These are phyloP conservation scores for Backusella psychrophila DNA, from an alignment of 192 early-diverging fungal genomes.

Conservation along the genomic window DNA sequence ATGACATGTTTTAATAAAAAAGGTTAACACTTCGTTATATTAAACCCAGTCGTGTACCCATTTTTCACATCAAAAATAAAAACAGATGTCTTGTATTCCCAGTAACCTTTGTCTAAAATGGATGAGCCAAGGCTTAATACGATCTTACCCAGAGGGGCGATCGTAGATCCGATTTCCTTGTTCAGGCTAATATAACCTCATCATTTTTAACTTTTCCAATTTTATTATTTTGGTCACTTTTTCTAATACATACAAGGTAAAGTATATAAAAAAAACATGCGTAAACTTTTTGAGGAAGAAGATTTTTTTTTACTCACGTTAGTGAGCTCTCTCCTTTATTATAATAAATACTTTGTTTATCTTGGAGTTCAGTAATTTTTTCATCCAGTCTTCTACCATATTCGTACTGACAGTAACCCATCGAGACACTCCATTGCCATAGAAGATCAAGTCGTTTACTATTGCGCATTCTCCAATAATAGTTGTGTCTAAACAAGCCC, in stretches of 20 bases:
- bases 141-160: not conserved
- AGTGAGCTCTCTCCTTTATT: not conserved
- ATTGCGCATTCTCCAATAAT: not conserved
- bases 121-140: not conserved
- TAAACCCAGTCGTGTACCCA: not conserved
- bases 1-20: not conserved
- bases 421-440: constrained; percentile 13
- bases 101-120: not conserved
- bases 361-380: constrained; percentile 7
- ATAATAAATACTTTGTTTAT: not conserved
- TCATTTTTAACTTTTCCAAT: not conserved
- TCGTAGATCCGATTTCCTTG: not conserved
- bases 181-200: not conserved
- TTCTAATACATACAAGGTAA: not conserved
- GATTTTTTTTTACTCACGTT: not conserved
- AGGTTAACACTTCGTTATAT: not conserved
- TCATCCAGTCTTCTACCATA: not conserved
- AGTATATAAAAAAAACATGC: not conserved
- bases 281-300: no score
- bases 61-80: not conserved
- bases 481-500: not conserved
- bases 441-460: not conserved
- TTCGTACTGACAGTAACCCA: constrained; percentile 6
- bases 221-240: not conserved
- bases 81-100: not conserved